Evolutionary conservation across 2,329 filamentous ascomycete species (phyloP).

Genomic region (Colletotrichum truncatum): DNA sequence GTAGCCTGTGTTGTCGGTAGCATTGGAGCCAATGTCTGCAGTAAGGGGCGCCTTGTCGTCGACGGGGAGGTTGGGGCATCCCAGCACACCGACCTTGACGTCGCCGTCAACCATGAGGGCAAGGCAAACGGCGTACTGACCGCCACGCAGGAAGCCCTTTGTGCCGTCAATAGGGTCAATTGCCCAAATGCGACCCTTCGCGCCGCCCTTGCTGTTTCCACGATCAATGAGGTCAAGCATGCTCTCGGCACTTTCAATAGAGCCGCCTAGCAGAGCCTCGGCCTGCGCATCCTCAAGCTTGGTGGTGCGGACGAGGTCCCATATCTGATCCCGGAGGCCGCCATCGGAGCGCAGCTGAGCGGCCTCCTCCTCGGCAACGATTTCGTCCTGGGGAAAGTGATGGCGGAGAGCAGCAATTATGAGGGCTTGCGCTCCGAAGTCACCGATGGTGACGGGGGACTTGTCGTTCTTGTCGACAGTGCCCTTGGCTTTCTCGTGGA

Average conservation of each 20-base stretch:
- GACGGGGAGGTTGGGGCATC: conserved; percentile 93
- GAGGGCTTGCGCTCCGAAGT: conserved; percentile 96
- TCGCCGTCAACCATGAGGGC: conserved; percentile 92
- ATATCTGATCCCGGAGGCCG: conserved; percentile 75
- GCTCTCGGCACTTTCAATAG: conserved; percentile 70
- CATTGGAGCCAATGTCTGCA: conserved; percentile 77
- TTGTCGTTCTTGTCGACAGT: conserved; percentile 95
- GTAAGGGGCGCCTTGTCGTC: conserved; percentile 79
- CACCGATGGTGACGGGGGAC: conserved; percentile 96
- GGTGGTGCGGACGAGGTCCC: conserved; percentile 80
- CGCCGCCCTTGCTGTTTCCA: conserved; percentile 76
- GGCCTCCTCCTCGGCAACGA: conserved; percentile 96
- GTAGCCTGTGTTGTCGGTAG: conserved; percentile 77
- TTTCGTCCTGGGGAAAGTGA: conserved; percentile 89
- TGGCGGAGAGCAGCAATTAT: conserved; percentile 91
- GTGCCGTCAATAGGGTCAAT: conserved; percentile 98
- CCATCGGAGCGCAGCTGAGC: conserved; percentile 78
- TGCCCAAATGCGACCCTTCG: conserved; percentile 87
- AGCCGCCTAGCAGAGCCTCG: conserved; percentile 75
- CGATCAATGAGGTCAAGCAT: conserved; percentile 75
- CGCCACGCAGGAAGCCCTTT: conserved; percentile 94
- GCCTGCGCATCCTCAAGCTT: conserved; percentile 73
- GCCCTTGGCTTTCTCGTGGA: conserved; percentile 89
- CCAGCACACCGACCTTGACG: conserved; percentile 93
- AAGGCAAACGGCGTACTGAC: conserved; percentile 96